A percentile compares a stretch with the other conserved stretches of the same genome.
These are phyloP conservation scores for Emergomyces africanus DNA, from an alignment of 2,329 filamentous ascomycete genomes.

Conservation along the genomic window DNA sequence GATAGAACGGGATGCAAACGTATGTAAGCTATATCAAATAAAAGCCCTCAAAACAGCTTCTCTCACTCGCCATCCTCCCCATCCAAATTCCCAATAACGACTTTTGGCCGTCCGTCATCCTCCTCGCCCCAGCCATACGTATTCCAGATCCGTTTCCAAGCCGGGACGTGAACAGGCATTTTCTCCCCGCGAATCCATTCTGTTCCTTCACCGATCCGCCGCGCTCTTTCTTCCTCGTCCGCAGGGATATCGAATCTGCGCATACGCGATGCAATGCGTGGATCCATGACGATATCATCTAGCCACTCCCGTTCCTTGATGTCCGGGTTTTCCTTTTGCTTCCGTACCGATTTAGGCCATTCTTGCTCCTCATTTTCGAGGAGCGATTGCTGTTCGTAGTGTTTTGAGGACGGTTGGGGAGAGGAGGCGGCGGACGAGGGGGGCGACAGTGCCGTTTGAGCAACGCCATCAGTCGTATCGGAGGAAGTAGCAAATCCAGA, in stretches of 20 bases:
- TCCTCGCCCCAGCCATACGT: constrained; percentile 30
- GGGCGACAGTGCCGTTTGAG: constrained; percentile 3
- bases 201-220: constrained; percentile 49
- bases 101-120: constrained; percentile 27
- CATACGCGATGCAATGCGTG: constrained; percentile 67
- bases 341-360: constrained; percentile 72
- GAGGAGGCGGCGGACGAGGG: constrained; percentile 22
- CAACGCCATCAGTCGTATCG: constrained; percentile 9
- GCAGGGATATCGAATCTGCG: constrained; percentile 56
- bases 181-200: constrained; percentile 57
- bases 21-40: background rate
- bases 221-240: constrained; percentile 57
- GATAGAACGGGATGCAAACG: background rate
- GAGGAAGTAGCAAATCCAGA: constrained; percentile 14
- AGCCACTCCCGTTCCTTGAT: constrained; percentile 62
- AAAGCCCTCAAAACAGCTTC: background rate
- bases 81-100: constrained; percentile 29
- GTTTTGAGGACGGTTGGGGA: constrained; percentile 20
- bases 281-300: constrained; percentile 60
- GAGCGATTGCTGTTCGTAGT: constrained; percentile 51
- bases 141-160: constrained; percentile 29
- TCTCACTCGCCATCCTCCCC: constrained; percentile 17
- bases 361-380: constrained; percentile 62
- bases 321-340: constrained; percentile 35
- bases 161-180: constrained; percentile 21